These are phyloP conservation scores for Nakazawaea siamensis DNA, from an alignment of 805 yeast species.

Conservation along the genomic window DNA sequence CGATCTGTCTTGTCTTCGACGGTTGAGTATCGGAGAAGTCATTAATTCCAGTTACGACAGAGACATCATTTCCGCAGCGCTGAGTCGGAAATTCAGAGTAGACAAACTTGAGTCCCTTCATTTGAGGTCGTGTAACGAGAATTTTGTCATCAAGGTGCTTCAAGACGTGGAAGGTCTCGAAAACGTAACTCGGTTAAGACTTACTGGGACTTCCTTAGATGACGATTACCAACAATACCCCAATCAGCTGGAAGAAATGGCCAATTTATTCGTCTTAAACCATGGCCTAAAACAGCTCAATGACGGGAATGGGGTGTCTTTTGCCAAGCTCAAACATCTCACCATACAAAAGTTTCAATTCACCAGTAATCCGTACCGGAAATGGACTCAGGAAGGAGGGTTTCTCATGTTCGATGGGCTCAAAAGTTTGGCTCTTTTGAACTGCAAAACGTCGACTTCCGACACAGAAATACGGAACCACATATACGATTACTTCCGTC, in stretches of 20 bases:
- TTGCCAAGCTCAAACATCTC: constrained; percentile 2
- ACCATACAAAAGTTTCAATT: constrained; percentile 9
- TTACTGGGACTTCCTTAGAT: constrained; percentile 9
- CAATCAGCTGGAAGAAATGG: constrained; percentile 8
- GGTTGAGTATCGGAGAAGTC: constrained; percentile 7
- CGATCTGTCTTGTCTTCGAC: constrained; percentile 2
- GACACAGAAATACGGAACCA: background rate
- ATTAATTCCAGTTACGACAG: constrained; percentile 4
- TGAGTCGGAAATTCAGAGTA: background rate
- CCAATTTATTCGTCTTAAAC: constrained; percentile 4
- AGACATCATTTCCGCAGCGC: background rate
- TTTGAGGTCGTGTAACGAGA: constrained; percentile 8
- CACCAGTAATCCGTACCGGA: constrained; percentile 3
- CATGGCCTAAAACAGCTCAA: background rate
- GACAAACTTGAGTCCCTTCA: constrained; percentile 1
- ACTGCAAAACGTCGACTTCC: constrained; percentile 3
- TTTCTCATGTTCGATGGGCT: constrained; percentile 4
- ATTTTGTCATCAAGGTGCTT: constrained; percentile 1
- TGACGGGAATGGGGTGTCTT: background rate
- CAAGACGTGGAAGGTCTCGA: constrained; percentile 2
- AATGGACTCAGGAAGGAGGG: background rate
- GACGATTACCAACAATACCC: constrained; percentile 10
- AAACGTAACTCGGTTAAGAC: constrained; percentile 2
- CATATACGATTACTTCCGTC: background rate
- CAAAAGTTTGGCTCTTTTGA: constrained; percentile 4